These are phyloP conservation scores for Flaveria sonorensis DNA, from an alignment of 129 eudicot species.

Conservation along the genomic window DNA sequence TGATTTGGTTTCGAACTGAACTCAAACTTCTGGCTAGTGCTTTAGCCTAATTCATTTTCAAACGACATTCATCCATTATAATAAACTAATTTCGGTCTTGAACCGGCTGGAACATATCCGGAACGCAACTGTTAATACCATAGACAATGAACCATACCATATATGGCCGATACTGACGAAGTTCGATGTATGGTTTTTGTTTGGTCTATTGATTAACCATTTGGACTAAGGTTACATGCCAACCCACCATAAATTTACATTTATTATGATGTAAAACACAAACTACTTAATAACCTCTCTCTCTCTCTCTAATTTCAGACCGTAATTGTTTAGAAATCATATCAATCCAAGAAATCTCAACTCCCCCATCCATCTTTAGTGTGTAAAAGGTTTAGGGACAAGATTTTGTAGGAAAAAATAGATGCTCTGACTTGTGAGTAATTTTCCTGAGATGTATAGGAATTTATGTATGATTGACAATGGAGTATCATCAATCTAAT, in stretches of 20 bases:
- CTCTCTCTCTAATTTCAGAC: not conserved
- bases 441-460: not conserved
- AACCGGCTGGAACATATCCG: not conserved
- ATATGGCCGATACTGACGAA: not conserved
- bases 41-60: not conserved
- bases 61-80: not conserved
- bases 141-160: not conserved
- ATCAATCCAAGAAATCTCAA: not conserved
- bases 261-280: not conserved
- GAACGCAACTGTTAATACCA: not conserved
- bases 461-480: not conserved
- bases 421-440: not conserved
- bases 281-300: not conserved
- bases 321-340: not conserved
- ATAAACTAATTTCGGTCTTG: not conserved
- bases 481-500: slow-evolving; percentile 22
- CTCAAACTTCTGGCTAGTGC: not conserved
- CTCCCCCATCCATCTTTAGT: not conserved
- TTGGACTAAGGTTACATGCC: not conserved
- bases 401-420: not conserved
- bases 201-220: not conserved
- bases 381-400: not conserved
- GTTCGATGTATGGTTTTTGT: not conserved
- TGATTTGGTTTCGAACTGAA: not conserved
- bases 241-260: not conserved